Percentiles rank a stretch among this genome's conserved stretches.
phyloP scores from a whole-genome alignment of 2,329 filamentous ascomycete genomes.

The Colletotrichum tropicale region DNA sequence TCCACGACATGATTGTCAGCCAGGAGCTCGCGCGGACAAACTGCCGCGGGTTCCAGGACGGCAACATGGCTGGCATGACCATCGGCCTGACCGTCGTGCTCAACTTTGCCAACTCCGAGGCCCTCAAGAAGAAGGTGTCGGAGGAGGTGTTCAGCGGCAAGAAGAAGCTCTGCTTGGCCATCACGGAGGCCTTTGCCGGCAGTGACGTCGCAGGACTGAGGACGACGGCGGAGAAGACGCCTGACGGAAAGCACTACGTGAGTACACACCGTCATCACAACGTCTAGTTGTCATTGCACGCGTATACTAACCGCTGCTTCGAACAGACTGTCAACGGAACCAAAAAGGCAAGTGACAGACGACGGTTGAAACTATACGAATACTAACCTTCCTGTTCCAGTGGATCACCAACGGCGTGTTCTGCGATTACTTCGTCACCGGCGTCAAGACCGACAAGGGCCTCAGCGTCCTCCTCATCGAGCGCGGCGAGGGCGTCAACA shows the following conservation, averaged over 20 bases:
- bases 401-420: slow-evolving; percentile 73
- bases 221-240: slow-evolving; percentile 78
- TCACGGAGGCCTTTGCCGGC: slow-evolving; percentile 88
- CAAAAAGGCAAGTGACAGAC: slow-evolving; percentile 61
- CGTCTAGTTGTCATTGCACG: not conserved
- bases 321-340: slow-evolving; percentile 66
- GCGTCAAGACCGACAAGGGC: slow-evolving; percentile 79
- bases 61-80: slow-evolving; percentile 85
- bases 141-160: slow-evolving; percentile 77
- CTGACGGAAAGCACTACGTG: slow-evolving; percentile 76
- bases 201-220: slow-evolving; percentile 80
- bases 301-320: not conserved
- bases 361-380: not conserved
- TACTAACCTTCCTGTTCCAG: not conserved
- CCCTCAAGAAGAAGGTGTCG: slow-evolving; percentile 69
- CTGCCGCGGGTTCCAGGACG: slow-evolving; percentile 83
- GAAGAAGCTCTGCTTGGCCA: slow-evolving; percentile 89
- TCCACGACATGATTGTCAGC: slow-evolving; percentile 78
- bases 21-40: slow-evolving; percentile 77
- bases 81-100: slow-evolving; percentile 81
- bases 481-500: slow-evolving; percentile 76
- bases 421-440: slow-evolving; percentile 83
- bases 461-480: slow-evolving; percentile 79
- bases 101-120: slow-evolving; percentile 75
- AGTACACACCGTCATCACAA: slow-evolving; percentile 35